Conservation (phyloP, 2,329 filamentous ascomycete genomes). For the Botrytis aclada region DNA sequence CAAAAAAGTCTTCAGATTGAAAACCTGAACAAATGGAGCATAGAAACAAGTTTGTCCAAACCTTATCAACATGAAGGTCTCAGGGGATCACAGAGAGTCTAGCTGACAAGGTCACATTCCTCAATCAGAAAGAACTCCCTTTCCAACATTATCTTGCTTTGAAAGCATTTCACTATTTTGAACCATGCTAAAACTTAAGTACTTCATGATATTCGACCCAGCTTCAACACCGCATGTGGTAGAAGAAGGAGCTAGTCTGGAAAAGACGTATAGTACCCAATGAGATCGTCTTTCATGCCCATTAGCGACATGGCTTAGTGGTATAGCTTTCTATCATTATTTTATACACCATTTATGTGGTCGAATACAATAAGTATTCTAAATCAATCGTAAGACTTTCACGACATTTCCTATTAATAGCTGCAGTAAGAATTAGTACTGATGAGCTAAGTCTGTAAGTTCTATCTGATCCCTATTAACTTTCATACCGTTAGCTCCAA, state of each 20-base stretch:
- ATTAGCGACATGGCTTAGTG: too few relatives aligned
- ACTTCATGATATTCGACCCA: rapidly evolving
- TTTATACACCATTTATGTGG: too few relatives aligned
- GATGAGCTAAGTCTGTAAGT: background rate
- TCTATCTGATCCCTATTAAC: background rate
- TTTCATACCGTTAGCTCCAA: rapidly evolving
- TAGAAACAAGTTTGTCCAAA: background rate
- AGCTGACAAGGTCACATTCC: background rate
- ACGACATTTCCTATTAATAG: background rate
- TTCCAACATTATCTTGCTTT: background rate
- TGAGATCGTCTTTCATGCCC: too few relatives aligned
- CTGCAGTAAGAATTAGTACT: background rate
- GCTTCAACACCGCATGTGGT: background rate
- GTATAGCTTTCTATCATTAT: too few relatives aligned
- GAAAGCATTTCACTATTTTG: background rate
- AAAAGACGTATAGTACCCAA: too few relatives aligned
- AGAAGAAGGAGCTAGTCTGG: too few relatives aligned
- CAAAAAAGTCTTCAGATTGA: background rate
- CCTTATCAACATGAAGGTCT: background rate
- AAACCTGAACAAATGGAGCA: background rate
- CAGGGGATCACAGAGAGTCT: background rate
- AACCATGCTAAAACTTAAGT: background rate
- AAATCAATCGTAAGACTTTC: background rate
- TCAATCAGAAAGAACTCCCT: background rate
- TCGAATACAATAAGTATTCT: background rate